Evolutionary conservation across 441 rosid genomes (phyloP).

Genomic region (Jatropha podagrica): DNA sequence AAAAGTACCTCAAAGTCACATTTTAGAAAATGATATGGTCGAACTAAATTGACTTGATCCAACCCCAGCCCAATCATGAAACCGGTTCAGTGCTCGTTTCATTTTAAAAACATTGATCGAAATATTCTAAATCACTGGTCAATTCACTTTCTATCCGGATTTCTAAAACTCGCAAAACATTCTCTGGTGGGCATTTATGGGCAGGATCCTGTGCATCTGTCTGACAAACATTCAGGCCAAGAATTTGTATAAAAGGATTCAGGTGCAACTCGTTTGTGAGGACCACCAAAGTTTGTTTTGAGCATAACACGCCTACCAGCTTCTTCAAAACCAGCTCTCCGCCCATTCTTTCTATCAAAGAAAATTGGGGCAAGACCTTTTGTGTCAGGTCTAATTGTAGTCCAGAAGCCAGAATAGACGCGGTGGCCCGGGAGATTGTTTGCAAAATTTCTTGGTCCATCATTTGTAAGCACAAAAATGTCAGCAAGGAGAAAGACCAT

Average conservation of each 20-base stretch:
- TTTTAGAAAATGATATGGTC: too few relatives aligned
- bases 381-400: slow-evolving; percentile 89
- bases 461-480: slow-evolving; percentile 96
- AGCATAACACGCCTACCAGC: slow-evolving; percentile 79
- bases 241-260: slow-evolving; percentile 95
- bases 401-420: slow-evolving; percentile 91
- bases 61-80: too few relatives aligned
- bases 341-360: slow-evolving; percentile 69
- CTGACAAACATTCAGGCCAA: slow-evolving; percentile 98
- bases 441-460: slow-evolving; percentile 99
- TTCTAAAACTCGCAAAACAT: slow-evolving; percentile 67
- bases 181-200: slow-evolving; percentile 84
- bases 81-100: too few relatives aligned
- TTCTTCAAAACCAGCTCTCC: slow-evolving; percentile 65
- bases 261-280: slow-evolving; percentile 79
- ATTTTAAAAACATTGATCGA: slow-evolving; percentile 2
- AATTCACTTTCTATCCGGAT: slow-evolving; percentile 51
- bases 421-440: slow-evolving; percentile 97
- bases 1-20: too few relatives aligned
- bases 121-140: slow-evolving; percentile 37
- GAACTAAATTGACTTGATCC: too few relatives aligned
- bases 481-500: slow-evolving; percentile 99
- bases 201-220: slow-evolving; percentile 56
- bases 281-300: slow-evolving; percentile 89
- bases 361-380: slow-evolving; percentile 87